Evolutionary conservation across 768 basidiomycete species (phyloP), one percentile per base, ranked within the genome.

Genomic region (Boletus rufocinnamomeus): DNA sequence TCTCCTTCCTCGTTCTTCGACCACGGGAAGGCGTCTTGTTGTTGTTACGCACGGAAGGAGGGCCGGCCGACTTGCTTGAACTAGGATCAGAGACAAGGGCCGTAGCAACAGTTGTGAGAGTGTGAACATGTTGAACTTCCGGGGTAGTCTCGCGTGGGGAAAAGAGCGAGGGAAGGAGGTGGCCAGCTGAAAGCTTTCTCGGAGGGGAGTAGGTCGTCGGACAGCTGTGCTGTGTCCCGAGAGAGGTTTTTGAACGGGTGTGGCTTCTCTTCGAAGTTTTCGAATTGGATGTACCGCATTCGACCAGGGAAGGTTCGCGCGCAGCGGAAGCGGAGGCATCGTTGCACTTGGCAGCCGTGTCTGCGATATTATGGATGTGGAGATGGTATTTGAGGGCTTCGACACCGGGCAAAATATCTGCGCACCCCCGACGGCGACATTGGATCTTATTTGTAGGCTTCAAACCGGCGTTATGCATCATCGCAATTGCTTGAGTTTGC

Each of bases 341-440:
- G 14, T 21, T n/a, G 32, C 34, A 19, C 52, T 16, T 23, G 17
- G 38, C 6, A 34, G 47, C 40, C 8, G 13, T 28, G 53, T 82
- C 79, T 34, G 76, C 73, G 34, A 84, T 77, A 61, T 83, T 80
- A 66, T 84, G 84, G 49, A 84, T 81, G 61, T 85, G 82, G 23
- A 84, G 68, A 63, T 84, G 84, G 63, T 75, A 81, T 62, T 77
- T 78, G 50, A 84, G 74, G 21, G 79, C 78, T 60, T 76, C 76
- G 54, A 77, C 73, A 51, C 74, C 71, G 6, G 70, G 67, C 23
- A 84, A 64, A 9, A 75, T 72, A 68, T 82, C 76, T 16, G 62
- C 61, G 65, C 84, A 84, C 32, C 76, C 80, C 35, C 73, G 66
- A 38, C 81, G 77, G 27, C 73, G 75, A 63, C 83, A 84, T 8